These are phyloP conservation scores for Durio zibethinus DNA, from an alignment of 345 rosid genomes.

Conservation along the genomic window DNA sequence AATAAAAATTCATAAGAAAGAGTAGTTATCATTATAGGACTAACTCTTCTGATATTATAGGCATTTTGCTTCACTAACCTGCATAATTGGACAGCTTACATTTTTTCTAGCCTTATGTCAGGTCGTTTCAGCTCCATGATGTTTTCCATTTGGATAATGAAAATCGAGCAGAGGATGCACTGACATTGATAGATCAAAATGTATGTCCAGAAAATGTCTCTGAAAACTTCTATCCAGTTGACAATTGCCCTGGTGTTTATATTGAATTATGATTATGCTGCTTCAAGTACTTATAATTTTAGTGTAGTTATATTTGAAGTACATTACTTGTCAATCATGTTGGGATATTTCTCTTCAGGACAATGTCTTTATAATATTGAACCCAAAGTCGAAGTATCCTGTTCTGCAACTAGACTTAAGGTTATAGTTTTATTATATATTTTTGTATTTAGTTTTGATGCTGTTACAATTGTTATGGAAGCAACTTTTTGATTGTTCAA, in stretches of 20 bases:
- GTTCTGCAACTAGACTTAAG: slow-evolving; percentile 86
- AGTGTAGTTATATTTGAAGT: background rate
- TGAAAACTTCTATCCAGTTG: slow-evolving; percentile 9
- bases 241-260: background rate
- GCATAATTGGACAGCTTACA: slow-evolving; percentile 26
- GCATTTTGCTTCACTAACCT: slow-evolving; percentile 3
- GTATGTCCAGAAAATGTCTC: slow-evolving; percentile 29
- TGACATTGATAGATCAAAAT: slow-evolving; percentile 87
- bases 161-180: slow-evolving; percentile 81
- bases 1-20: too few relatives aligned
- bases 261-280: background rate
- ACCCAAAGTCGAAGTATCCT: slow-evolving; percentile 90
- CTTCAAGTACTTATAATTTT: slow-evolving; percentile 3
- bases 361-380: slow-evolving; percentile 90
- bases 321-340: slow-evolving; percentile 11
- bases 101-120: slow-evolving; percentile 31
- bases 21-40: too few relatives aligned
- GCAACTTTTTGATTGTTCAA: slow-evolving; percentile 11
- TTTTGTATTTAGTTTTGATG: background rate
- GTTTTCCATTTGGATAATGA: slow-evolving; percentile 89
- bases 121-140: slow-evolving; percentile 78
- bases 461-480: background rate
- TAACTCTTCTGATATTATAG: background rate
- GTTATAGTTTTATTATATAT: slow-evolving; percentile 27
- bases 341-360: slow-evolving; percentile 50